Evolutionary conservation across 306 rosid genomes (phyloP).

Genomic region (Acacia melanoxylon): DNA sequence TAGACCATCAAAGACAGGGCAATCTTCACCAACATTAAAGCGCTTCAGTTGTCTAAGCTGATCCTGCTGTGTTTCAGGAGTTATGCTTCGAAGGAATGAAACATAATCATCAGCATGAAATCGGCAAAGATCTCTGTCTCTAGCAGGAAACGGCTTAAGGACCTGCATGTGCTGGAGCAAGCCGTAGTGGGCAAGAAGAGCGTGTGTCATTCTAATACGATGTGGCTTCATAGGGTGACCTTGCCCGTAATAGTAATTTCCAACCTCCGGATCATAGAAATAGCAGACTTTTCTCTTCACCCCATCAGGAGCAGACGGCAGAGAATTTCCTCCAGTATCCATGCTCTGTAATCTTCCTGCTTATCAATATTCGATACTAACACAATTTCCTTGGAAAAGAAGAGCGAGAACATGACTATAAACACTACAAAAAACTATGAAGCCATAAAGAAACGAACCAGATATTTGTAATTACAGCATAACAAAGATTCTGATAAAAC

Average conservation of each 20-base stretch:
- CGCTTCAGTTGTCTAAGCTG: slow-evolving; percentile 87
- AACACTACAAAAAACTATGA: not conserved
- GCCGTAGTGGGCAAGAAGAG: slow-evolving; percentile 85
- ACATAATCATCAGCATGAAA: slow-evolving; percentile 91
- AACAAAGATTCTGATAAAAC: not conserved
- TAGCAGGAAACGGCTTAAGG: slow-evolving; percentile 85
- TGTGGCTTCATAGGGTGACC: slow-evolving; percentile 98
- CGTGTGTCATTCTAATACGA: slow-evolving; percentile 87
- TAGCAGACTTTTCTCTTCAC: slow-evolving; percentile 80
- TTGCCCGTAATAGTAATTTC: slow-evolving; percentile 89
- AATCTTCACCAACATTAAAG: slow-evolving; percentile 88
- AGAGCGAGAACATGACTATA: not conserved
- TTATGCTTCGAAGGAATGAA: slow-evolving; percentile 71
- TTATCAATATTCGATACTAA: slow-evolving; percentile 25
- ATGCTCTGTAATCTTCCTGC: slow-evolving; percentile 29
- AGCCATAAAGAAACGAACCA: not conserved
- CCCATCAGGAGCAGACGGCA: slow-evolving; percentile 76
- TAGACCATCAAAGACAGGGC: slow-evolving; percentile 88
- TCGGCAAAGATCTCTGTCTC: slow-evolving; percentile 82
- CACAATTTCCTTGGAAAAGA: slow-evolving; percentile 7
- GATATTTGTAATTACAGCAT: not conserved
- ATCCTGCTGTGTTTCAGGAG: slow-evolving; percentile 89
- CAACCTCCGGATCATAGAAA: slow-evolving; percentile 89
- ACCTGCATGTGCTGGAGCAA: slow-evolving; percentile 90
- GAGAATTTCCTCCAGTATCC: slow-evolving; percentile 79